Evolutionary conservation across 164 flowering plant genomes (phyloP).

Genomic region (Saururus chinensis): DNA sequence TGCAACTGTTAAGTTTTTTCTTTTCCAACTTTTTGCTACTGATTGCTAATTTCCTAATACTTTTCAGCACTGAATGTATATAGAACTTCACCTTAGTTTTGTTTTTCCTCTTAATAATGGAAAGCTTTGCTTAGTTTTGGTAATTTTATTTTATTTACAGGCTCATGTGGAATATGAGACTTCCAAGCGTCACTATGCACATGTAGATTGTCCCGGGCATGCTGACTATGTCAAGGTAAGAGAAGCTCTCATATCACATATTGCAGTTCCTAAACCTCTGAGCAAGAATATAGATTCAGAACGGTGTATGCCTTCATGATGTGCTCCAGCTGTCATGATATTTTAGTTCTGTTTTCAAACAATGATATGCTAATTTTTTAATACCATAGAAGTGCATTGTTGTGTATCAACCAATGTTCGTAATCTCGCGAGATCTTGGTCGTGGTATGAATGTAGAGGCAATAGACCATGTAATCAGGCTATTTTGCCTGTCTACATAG

Average conservation of each 20-base stretch:
- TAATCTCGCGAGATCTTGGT: no score
- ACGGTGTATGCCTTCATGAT: no score
- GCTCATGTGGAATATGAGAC: no score
- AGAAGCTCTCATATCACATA: not conserved
- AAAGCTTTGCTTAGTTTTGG: not conserved
- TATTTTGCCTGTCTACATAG: no score
- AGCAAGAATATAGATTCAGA: not conserved
- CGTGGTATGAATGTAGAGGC: no score
- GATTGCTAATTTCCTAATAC: not conserved
- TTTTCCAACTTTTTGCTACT: not conserved
- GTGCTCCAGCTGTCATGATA: no score
- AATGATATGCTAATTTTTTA: no score
- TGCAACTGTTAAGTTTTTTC: conserved; percentile 52
- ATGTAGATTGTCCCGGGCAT: conserved; percentile 99
- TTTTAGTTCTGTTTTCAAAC: no score
- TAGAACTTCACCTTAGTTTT: not conserved
- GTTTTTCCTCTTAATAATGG: not conserved
- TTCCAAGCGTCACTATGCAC: conserved; percentile 95
- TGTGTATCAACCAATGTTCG: no score
- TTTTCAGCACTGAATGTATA: no score
- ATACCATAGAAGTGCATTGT: no score
- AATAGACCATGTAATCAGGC: no score
- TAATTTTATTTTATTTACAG: conserved; percentile 27
- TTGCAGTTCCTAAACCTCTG: not conserved
- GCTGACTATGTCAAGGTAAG: conserved; percentile 94